phyloP scores from a whole-genome alignment of 192 early-diverging fungal species.

The Radiomyces spectabilis region DNA sequence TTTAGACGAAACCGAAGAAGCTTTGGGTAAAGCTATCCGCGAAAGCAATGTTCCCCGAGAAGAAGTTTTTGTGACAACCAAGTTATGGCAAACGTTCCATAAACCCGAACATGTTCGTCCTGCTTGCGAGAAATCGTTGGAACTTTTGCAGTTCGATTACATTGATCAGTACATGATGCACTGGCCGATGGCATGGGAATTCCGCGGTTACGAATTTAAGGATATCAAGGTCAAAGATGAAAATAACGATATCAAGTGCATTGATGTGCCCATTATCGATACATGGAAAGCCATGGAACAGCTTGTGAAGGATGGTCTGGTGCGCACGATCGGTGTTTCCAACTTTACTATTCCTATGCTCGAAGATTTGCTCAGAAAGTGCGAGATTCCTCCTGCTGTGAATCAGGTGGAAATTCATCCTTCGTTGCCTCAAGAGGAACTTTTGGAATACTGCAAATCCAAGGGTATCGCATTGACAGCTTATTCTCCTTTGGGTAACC shows the following conservation, averaged over 20 bases:
- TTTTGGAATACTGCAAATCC: conserved; percentile 54
- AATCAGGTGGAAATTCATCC: conserved; percentile 59
- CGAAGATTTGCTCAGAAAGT: conserved; percentile 51
- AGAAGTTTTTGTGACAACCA: conserved; percentile 60
- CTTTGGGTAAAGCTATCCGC: conserved; percentile 55
- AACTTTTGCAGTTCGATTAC: conserved; percentile 64
- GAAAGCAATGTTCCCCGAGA: conserved; percentile 44
- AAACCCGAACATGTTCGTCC: conserved; percentile 51
- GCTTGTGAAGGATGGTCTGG: conserved; percentile 52
- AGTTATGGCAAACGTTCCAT: conserved; percentile 40
- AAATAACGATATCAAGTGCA: conserved; percentile 22
- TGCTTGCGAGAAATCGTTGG: conserved; percentile 56
- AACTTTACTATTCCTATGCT: conserved; percentile 59
- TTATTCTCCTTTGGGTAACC: conserved; percentile 60
- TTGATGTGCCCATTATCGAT: conserved; percentile 42
- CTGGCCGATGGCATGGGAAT: conserved; percentile 65
- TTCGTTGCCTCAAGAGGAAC: conserved; percentile 41
- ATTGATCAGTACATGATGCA: conserved; percentile 83
- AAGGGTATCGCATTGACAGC: conserved; percentile 59
- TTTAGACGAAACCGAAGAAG: conserved; percentile 55
- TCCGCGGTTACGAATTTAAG: conserved; percentile 19
- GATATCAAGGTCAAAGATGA: conserved; percentile 7
- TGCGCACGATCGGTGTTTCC: conserved; percentile 68
- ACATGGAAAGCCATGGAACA: conserved; percentile 77
- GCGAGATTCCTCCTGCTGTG: conserved; percentile 61